These are phyloP conservation scores for Pseudopithomyces chartarum DNA, from an alignment of 2,329 filamentous ascomycete genomes.

Conservation along the genomic window DNA sequence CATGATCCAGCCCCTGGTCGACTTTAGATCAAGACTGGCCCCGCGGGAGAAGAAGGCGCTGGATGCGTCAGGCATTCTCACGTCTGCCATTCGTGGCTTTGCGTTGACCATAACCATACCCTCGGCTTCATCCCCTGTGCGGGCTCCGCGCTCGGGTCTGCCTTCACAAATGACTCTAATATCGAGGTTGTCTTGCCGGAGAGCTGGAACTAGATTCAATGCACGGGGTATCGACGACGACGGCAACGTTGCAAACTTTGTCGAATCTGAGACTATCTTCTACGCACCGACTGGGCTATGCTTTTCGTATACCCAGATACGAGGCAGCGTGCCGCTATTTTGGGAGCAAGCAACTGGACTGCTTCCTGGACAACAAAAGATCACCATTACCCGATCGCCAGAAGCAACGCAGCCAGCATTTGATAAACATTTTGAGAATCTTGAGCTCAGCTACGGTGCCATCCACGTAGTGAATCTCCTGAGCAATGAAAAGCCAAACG, in stretches of 20 bases:
- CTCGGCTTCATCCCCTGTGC: conserved; percentile 72
- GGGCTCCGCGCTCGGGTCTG: conserved; percentile 68
- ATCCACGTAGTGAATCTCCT: conserved; percentile 93
- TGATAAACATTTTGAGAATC: conserved; percentile 88
- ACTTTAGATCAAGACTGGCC: conserved; percentile 83
- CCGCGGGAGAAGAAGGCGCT: conserved; percentile 75
- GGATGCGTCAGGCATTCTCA: conserved; percentile 87
- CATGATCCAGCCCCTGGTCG: conserved; percentile 91
- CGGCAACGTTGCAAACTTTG: conserved; percentile 96
- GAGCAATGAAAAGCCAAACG: conserved; percentile 85
- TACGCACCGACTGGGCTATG: conserved; percentile 78
- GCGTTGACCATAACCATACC: conserved; percentile 86
- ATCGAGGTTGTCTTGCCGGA: conserved; percentile 84
- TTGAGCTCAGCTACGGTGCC: conserved; percentile 85
- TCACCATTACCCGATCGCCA: conserved; percentile 82
- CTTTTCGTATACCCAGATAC: conserved; percentile 92
- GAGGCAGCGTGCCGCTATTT: conserved; percentile 93
- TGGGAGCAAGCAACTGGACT: conserved; percentile 94
- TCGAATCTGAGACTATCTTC: conserved; percentile 95
- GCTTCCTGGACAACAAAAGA: conserved; percentile 91
- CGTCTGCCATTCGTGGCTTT: conserved; percentile 92
- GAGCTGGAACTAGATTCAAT: conserved; percentile 95
- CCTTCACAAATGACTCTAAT: conserved; percentile 88
- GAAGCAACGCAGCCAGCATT: conserved; percentile 95
- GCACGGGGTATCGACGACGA: conserved; percentile 97